Conservation (phyloP, 2,329 filamentous ascomycete genomes). For the Sodiomyces alkalinus region DNA sequence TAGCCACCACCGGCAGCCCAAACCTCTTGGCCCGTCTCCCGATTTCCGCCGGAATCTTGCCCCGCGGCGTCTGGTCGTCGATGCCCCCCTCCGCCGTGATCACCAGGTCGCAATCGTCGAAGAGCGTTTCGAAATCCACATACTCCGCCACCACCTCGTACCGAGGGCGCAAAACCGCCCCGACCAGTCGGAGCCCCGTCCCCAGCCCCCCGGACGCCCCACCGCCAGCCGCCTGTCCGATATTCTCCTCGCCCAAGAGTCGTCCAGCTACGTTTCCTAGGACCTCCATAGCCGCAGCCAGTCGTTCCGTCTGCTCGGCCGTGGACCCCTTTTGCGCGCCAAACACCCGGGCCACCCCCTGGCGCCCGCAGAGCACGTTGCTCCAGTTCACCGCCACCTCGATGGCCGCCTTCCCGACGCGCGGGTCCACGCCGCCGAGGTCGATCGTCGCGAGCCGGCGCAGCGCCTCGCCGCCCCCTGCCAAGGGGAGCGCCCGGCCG, state of each 20-base stretch:
- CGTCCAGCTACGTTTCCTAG: conserved; percentile 20
- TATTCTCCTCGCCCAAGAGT: conserved; percentile 17
- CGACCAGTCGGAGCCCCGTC: conserved; percentile 31
- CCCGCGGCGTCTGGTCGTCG: conserved; percentile 32
- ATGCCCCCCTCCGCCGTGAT: conserved; percentile 37
- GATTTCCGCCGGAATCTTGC: conserved; percentile 38
- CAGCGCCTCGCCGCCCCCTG: conserved; percentile 24
- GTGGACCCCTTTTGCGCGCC: conserved; percentile 36
- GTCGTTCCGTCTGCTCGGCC: conserved; percentile 21
- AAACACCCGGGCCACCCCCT: conserved; percentile 32
- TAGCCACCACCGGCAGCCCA: conserved; percentile 26
- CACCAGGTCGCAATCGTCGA: conserved; percentile 31
- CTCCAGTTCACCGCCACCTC: conserved; percentile 36
- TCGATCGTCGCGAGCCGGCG: conserved; percentile 21
- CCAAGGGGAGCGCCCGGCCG: conserved; percentile 20
- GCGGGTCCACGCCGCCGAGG: conserved; percentile 21
- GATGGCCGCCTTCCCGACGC: conserved; percentile 21
- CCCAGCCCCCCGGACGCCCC: conserved; percentile 37
- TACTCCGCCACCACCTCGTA: conserved; percentile 35
- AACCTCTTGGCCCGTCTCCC: conserved; percentile 28
- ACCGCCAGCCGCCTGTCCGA: conserved; percentile 25
- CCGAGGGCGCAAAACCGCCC: conserved; percentile 27
- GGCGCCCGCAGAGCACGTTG: conserved; percentile 32
- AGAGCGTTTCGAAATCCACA: conserved; percentile 28
- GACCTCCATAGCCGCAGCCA: conserved; percentile 25